A percentile compares a stretch with the other conserved stretches of the same genome.
phyloP scores from a whole-genome alignment of 768 basidiomycete genomes.

The Infundibulicybe gibba region DNA sequence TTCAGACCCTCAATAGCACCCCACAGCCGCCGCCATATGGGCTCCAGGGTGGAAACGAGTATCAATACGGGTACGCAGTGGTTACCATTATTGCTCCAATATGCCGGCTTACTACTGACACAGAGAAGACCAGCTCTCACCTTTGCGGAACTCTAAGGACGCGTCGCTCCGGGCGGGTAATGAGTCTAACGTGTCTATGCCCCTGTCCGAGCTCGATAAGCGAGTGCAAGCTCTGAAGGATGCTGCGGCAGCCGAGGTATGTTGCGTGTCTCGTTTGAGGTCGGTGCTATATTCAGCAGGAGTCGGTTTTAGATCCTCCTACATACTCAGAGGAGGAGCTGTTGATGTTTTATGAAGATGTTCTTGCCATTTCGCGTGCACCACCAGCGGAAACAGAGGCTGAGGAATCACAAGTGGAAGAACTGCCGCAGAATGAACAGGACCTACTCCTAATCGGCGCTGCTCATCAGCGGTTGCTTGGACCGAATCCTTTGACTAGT shows the following conservation, averaged over 20 bases:
- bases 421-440: conserved; percentile 19
- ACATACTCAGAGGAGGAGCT: conserved; percentile 41
- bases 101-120: no score
- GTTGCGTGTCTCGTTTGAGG: background rate
- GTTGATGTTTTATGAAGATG: conserved; percentile 37
- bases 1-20: no score
- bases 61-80: no score
- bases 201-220: conserved; percentile 25
- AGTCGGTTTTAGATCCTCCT: conserved; percentile 23
- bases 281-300: conserved; percentile 16
- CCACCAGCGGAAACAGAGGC: conserved; percentile 5
- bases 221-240: conserved; percentile 33
- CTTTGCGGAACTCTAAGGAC: no score
- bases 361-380: conserved; percentile 29
- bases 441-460: conserved; percentile 30
- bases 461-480: conserved; percentile 29
- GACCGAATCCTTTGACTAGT: no score
- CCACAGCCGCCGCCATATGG: no score
- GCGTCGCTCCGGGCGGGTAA: no score
- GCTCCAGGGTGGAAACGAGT: no score
- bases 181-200: background rate
- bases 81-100: no score
- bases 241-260: conserved; percentile 29
- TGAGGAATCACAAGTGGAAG: no score
- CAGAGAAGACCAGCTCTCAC: no score